Base-by-base conservation (phyloP, 768 basidiomycete genomes). In the Daedaleopsis sinensis region DNA sequence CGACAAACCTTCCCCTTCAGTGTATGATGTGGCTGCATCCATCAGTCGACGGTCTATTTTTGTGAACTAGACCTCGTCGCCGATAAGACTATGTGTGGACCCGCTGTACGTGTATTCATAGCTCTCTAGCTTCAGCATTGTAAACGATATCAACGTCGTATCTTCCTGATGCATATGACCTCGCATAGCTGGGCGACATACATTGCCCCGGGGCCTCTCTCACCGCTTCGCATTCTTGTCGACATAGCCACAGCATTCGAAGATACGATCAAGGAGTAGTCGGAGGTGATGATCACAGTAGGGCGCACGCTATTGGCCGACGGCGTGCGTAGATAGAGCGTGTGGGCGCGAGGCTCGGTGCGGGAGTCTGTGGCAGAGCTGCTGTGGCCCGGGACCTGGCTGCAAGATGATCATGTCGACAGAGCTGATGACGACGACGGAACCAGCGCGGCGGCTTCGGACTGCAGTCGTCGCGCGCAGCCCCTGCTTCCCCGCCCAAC, bases 1-100 rank as follows among this genome's bases (percentile, higher is more conserved):
- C 16, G 66, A 65, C 56, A 52, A 38, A 70, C 67, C 19, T 71
- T 68, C 61, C 70, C 70, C 9, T 70, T 68, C 56, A 66, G 67
- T 12, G 44, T 58, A 39, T 67, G 52, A 62, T 38, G 49, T 47
- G 27, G 27, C 36, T 47, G 24, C 50, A 2, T 54, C 24, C 48
- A 62, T 54, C 46, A 38, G 37, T 42, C n/a, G 10, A 43, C 16
- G 24, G 37, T 13, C n/a, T n/a, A 27, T 19, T 10, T 3, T 5
- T 37, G 11, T 32, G 21, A 49, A 2, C 21, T 24, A 13, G 47
- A 15, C 13, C 23, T 13, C 23, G 8, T 23, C 44, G 27, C 21
- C 47, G 55, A n/a, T 47, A 47, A 18, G n/a, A 37, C 18, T n/a
- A 39, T 15, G 21, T 18, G 21, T 27, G n/a, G n/a, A 48, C 47